These are phyloP conservation scores for Blumeria graminis DNA, from an alignment of 2,329 filamentous ascomycete species.

Conservation along the genomic window DNA sequence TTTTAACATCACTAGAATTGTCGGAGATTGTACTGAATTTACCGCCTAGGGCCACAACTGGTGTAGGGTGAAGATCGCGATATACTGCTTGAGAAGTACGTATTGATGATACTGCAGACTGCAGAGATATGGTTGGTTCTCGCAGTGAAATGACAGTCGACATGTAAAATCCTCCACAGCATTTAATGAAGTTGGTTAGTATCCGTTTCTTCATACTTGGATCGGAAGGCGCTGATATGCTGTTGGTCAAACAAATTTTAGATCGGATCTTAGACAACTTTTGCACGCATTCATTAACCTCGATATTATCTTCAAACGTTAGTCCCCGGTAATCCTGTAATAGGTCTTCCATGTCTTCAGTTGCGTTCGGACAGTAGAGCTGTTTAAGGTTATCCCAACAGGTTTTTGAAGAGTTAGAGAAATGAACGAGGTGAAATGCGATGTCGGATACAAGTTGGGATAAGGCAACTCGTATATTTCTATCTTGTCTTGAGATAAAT, in stretches of 20 bases:
- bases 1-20: not conserved
- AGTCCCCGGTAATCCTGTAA: not conserved
- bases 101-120: not conserved
- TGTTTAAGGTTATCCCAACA: not conserved
- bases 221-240: not conserved
- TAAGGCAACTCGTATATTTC: not conserved
- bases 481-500: not conserved
- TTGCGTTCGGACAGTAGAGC: not conserved
- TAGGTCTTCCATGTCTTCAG: not conserved
- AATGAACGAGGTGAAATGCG: not conserved
- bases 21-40: not conserved
- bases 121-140: not conserved
- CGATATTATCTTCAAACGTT: not conserved
- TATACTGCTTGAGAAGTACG: not conserved
- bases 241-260: not conserved
- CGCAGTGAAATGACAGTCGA: not conserved
- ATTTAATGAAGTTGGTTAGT: not conserved
- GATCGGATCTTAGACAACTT: not conserved
- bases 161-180: not conserved
- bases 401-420: not conserved
- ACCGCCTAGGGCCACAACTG: not conserved
- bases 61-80: not conserved
- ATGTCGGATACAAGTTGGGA: not conserved
- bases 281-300: not conserved
- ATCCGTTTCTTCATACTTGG: not conserved